These are phyloP conservation scores for Eutrema yunnanense DNA, from an alignment of 345 rosid species.

Conservation along the genomic window DNA sequence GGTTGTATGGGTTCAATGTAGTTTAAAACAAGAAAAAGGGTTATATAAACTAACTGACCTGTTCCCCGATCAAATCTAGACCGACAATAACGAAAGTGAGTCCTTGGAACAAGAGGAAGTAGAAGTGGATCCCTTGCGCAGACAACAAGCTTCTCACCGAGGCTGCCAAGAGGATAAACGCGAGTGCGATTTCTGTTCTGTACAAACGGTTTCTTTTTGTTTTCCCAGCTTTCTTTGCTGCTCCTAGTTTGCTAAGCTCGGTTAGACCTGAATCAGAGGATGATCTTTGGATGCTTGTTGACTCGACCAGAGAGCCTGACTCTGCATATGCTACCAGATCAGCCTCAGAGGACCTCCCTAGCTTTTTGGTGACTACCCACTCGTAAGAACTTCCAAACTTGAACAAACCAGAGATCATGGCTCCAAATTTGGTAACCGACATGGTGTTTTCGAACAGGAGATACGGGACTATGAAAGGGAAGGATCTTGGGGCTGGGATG, in stretches of 20 bases:
- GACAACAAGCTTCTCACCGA: conserved; percentile 71
- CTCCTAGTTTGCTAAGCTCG: conserved; percentile 48
- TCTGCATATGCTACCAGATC: conserved; percentile 67
- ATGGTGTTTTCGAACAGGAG: conserved; percentile 96
- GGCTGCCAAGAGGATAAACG: conserved; percentile 64
- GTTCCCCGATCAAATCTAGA: conserved; percentile 91
- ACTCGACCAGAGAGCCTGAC: conserved; percentile 38
- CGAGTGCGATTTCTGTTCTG: conserved; percentile 69
- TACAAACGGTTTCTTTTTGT: conserved; percentile 54
- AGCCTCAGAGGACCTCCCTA: conserved; percentile 89
- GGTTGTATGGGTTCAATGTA: background rate
- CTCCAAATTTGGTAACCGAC: conserved; percentile 95
- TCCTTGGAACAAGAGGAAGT: conserved; percentile 88
- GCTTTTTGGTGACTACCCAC: conserved; percentile 90
- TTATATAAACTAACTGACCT: conserved; percentile 40
- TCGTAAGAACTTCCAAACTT: conserved; percentile 79
- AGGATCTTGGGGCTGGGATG: conserved; percentile 78
- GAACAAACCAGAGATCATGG: conserved; percentile 90
- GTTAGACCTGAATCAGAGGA: conserved; percentile 64
- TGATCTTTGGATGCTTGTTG: conserved; percentile 38
- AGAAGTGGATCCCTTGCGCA: conserved; percentile 88
- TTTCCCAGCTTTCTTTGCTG: conserved; percentile 33
- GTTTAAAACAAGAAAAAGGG: background rate
- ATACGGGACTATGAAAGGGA: conserved; percentile 87
- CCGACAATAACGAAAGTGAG: conserved; percentile 74